Conservation (phyloP, 2,329 filamentous ascomycete species). For the Aspergillus arachidicola region DNA sequence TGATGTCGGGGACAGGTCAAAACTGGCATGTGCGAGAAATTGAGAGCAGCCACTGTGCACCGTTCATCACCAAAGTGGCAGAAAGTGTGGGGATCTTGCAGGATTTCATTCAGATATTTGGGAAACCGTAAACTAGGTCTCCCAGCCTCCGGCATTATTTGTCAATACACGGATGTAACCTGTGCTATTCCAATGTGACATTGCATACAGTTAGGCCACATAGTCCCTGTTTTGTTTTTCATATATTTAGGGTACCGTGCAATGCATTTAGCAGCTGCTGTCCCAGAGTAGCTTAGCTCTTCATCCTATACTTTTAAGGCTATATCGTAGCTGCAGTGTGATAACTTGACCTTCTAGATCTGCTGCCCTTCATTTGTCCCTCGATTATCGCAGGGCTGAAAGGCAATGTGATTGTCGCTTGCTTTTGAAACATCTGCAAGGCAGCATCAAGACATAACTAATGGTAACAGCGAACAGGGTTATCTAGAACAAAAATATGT, state of each 20-base stretch:
- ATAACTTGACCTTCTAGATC: background rate
- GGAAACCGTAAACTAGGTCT: background rate
- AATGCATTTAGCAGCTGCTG: too few species aligned
- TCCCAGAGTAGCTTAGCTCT: background rate
- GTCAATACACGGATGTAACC: background rate
- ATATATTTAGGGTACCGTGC: background rate
- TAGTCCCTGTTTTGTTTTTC: background rate
- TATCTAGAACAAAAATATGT: background rate
- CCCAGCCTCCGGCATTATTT: background rate
- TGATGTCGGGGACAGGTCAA: slow-evolving; percentile 25
- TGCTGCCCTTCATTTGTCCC: background rate
- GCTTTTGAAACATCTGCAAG: background rate
- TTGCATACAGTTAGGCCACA: background rate
- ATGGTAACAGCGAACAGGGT: background rate
- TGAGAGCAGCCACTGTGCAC: slow-evolving; percentile 16
- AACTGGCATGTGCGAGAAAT: slow-evolving; percentile 27
- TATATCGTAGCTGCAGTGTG: background rate
- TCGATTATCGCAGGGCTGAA: background rate
- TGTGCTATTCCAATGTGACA: too few species aligned
- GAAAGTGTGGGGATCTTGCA: background rate
- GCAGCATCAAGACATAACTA: too few species aligned
- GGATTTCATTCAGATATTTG: background rate
- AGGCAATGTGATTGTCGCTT: background rate
- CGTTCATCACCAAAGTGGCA: slow-evolving; percentile 14
- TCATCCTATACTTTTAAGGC: background rate